A percentile compares a stretch with the other conserved stretches of the same genome.
phyloP scores from a whole-genome alignment of 345 rosid genomes.

The Eucalyptus regnans region DNA sequence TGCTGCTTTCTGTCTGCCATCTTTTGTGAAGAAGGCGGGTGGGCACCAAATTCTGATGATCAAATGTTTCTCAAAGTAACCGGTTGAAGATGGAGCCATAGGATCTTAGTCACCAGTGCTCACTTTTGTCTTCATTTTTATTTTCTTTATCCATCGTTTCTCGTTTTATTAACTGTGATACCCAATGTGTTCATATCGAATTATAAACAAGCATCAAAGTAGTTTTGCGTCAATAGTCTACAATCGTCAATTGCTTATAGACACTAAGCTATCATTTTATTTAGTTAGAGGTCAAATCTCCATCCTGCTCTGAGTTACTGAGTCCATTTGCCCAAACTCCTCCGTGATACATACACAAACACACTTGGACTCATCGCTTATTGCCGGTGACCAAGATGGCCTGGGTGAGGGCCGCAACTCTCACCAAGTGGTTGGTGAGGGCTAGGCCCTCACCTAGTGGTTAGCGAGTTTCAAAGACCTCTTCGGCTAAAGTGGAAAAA shows the following conservation, averaged over 20 bases:
- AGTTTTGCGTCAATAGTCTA: rapidly evolving
- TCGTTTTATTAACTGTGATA: neutral
- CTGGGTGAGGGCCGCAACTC: rapidly evolving
- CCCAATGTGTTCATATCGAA: neutral
- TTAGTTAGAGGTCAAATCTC: neutral
- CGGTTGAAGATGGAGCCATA: neutral
- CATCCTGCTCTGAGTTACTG: neutral
- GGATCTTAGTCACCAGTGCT: neutral
- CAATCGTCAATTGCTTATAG: neutral
- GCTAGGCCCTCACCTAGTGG: neutral
- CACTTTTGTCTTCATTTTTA: neutral
- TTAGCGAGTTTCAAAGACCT: rapidly evolving
- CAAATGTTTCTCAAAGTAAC: neutral
- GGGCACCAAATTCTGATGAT: constrained; percentile 26
- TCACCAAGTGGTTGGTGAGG: too few species aligned
- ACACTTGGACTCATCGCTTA: neutral
- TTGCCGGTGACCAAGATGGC: rapidly evolving
- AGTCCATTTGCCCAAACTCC: neutral
- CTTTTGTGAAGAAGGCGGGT: constrained; percentile 73
- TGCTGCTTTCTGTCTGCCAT: constrained; percentile 78
- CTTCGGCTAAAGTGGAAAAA: rapidly evolving
- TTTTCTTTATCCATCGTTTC: neutral
- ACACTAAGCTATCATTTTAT: neutral
- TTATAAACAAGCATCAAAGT: neutral
- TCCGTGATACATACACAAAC: neutral